phyloP scores from a whole-genome alignment of 805 yeast genomes.

The Pichia manshurica region DNA sequence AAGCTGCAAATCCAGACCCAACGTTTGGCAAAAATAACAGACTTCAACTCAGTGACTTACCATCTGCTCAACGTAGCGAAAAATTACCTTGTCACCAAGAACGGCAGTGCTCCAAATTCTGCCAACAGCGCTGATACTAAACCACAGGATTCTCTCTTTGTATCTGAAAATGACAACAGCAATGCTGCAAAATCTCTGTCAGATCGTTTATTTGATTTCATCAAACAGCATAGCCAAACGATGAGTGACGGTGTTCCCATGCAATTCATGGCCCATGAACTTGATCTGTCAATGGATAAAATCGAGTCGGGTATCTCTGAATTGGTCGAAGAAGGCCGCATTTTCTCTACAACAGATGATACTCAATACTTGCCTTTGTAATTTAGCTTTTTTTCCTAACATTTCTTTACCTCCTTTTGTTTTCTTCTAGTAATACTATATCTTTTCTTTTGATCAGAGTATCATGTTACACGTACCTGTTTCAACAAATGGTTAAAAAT shows the following conservation, averaged over 20 bases:
- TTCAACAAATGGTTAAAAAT: too few species aligned
- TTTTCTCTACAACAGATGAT: slow-evolving; percentile 68
- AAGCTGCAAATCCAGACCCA: slow-evolving; percentile 63
- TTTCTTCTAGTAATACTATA: slow-evolving; percentile 20
- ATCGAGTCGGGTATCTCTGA: slow-evolving; percentile 46
- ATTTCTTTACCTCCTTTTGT: slow-evolving; percentile 3
- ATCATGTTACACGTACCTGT: slow-evolving; percentile 1
- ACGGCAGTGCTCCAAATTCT: slow-evolving; percentile 29
- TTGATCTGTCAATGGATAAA: slow-evolving; percentile 44
- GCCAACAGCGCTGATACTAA: slow-evolving; percentile 18
- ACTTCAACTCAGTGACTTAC: slow-evolving; percentile 62
- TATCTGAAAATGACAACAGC: slow-evolving; percentile 29
- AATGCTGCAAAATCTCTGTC: slow-evolving; percentile 14
- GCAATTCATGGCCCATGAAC: slow-evolving; percentile 51
- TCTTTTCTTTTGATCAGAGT: background rate
- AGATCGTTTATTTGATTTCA: slow-evolving; percentile 43
- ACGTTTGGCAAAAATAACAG: slow-evolving; percentile 48
- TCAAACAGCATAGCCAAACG: slow-evolving; percentile 41
- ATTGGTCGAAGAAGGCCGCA: slow-evolving; percentile 61
- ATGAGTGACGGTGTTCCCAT: slow-evolving; percentile 78
- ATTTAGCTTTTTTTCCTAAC: slow-evolving; percentile 1
- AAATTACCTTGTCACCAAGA: slow-evolving; percentile 50
- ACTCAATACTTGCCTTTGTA: slow-evolving; percentile 50
- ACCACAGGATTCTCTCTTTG: slow-evolving; percentile 35
- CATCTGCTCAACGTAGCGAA: slow-evolving; percentile 63